Evolutionary conservation across 139 green algal species (phyloP).

Genomic region (Gonium pectorale): DNA sequence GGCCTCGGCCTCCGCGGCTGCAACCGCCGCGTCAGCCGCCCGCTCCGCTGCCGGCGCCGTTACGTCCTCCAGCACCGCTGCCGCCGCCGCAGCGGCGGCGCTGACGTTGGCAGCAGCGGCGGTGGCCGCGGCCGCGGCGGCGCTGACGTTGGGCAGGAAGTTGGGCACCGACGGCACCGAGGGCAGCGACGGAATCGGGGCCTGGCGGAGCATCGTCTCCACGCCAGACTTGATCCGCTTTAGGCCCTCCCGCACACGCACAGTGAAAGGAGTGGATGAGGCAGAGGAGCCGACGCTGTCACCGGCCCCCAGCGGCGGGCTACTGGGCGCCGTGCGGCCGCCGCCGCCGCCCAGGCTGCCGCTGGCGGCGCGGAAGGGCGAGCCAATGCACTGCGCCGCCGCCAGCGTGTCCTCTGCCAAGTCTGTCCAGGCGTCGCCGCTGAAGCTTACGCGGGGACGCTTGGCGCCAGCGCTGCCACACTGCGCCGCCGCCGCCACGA

Average conservation of each 20-base stretch:
- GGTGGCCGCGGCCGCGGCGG: background rate
- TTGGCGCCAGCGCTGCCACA: no score
- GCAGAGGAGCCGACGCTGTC: background rate
- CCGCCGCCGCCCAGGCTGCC: background rate
- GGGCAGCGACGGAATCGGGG: slow-evolving; percentile 7
- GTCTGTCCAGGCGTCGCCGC: no score
- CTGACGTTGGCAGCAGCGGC: background rate
- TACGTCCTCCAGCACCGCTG: background rate
- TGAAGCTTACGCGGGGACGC: background rate
- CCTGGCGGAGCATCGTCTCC: slow-evolving; percentile 38
- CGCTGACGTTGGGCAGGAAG: background rate
- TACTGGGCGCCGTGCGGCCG: no score
- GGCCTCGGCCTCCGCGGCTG: background rate
- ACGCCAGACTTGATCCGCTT: slow-evolving; percentile 36
- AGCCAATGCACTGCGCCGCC: no score
- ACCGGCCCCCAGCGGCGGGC: no score
- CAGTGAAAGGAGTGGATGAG: background rate
- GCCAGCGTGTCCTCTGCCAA: no score
- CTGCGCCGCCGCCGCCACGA: background rate
- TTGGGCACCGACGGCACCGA: no score
- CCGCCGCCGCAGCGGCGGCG: background rate
- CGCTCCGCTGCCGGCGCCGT: background rate
- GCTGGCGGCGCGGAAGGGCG: background rate
- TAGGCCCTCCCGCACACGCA: slow-evolving; percentile 16
- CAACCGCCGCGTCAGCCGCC: background rate